A percentile compares a stretch with the other conserved stretches of the same genome.
Conservation (phyloP, 2,329 filamentous ascomycete species). For the Fusarium virguliforme region DNA sequence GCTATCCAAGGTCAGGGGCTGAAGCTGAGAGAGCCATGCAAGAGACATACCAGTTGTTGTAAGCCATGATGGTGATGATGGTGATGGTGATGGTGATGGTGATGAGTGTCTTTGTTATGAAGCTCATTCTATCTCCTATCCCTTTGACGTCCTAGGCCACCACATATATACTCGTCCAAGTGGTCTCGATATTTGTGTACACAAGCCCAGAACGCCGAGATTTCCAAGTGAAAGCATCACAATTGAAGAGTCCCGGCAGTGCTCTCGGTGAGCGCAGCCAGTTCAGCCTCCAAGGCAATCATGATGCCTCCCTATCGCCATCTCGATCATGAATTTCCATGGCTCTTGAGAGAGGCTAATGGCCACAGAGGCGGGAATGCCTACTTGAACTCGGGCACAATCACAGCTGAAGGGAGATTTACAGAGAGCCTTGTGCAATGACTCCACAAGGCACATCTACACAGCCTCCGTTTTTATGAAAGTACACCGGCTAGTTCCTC, state of each 20-base stretch:
- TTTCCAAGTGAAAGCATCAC: background rate
- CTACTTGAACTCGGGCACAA: background rate
- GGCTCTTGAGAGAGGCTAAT: background rate
- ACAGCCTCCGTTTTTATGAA: constrained; percentile 10
- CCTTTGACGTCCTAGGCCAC: background rate
- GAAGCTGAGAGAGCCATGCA: background rate
- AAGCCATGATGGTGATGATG: constrained; percentile 8
- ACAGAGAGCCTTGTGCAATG: constrained; percentile 8
- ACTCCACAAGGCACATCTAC: constrained; percentile 7
- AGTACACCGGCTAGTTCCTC: background rate
- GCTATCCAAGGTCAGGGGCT: constrained; percentile 14
- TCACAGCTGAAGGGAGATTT: background rate
- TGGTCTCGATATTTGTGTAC: background rate
- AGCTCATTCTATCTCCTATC: background rate
- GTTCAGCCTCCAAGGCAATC: constrained; percentile 11
- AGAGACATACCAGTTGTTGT: constrained; percentile 13
- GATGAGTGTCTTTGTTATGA: background rate
- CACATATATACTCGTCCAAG: background rate
- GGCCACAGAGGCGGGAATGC: background rate
- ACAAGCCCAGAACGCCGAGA: background rate
- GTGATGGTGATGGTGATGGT: background rate
- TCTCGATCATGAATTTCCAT: background rate
- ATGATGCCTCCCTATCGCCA: constrained; percentile 13
- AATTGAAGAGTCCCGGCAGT: constrained; percentile 1
- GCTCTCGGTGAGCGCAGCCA: constrained; percentile 15